A percentile compares a stretch with the other conserved stretches of the same genome.
These are phyloP conservation scores for Myxozyma melibiosi DNA, from an alignment of 805 yeast species.

Conservation along the genomic window DNA sequence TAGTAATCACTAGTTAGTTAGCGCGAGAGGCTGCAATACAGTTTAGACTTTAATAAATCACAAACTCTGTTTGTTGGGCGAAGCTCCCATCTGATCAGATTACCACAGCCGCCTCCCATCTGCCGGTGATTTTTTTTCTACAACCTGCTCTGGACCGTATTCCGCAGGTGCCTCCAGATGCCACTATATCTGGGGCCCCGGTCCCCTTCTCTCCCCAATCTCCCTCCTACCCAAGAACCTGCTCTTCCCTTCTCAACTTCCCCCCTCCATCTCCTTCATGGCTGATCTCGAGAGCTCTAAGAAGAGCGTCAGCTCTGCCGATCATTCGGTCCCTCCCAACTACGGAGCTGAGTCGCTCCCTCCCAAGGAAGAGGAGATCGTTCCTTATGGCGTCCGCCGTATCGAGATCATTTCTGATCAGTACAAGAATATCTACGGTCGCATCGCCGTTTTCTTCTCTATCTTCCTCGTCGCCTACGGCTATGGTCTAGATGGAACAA, in stretches of 20 bases:
- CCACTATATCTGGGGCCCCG: not conserved
- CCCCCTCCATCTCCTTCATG: not conserved
- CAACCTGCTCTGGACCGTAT: too few relatives aligned
- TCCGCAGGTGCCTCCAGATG: not conserved
- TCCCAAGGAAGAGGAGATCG: not conserved
- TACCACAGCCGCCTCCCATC: too few relatives aligned
- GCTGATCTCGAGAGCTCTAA: not conserved
- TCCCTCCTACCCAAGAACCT: not conserved
- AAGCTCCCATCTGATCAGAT: too few relatives aligned
- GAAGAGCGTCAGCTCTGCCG: not conserved
- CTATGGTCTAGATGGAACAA: constrained; percentile 62
- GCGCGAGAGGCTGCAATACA: too few relatives aligned
- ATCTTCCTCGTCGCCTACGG: constrained; percentile 60
- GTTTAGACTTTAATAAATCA: too few relatives aligned
- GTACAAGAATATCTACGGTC: constrained; percentile 45
- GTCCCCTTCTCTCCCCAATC: not conserved
- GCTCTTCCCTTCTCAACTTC: not conserved
- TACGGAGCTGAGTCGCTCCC: not conserved
- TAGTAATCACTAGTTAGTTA: too few relatives aligned
- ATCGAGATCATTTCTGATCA: constrained; percentile 58
- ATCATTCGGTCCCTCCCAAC: not conserved
- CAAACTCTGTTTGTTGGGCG: too few relatives aligned
- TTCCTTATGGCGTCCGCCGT: constrained; percentile 53
- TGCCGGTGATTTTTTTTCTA: too few relatives aligned
- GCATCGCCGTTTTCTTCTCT: constrained; percentile 50